These are phyloP conservation scores for Phylloporus sp. DNA, from an alignment of 1,284 basidiomycete species.

Conservation along the genomic window DNA sequence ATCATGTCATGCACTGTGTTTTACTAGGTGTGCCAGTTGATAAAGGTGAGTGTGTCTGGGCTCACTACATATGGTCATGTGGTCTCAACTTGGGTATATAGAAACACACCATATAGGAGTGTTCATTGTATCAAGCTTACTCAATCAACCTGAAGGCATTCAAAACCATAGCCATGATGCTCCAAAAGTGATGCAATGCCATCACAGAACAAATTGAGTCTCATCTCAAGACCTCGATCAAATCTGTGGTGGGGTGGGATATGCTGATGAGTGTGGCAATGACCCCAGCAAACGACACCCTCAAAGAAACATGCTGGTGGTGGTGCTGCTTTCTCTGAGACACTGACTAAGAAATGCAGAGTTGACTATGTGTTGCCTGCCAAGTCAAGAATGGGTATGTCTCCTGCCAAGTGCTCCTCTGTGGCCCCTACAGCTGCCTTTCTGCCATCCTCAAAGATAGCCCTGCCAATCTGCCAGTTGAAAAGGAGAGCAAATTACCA, in stretches of 20 bases:
- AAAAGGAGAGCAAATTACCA: not conserved
- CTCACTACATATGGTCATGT: no score
- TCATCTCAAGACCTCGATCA: constrained; percentile 25
- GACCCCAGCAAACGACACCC: constrained; percentile 15
- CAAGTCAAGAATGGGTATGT: constrained; percentile 13
- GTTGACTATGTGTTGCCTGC: constrained; percentile 15
- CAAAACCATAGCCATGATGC: constrained; percentile 23
- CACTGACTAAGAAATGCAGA: constrained; percentile 36
- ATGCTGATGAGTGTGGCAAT: not conserved
- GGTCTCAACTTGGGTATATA: constrained; percentile 8
- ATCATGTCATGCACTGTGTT: constrained; percentile 34
- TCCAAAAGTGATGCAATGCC: constrained; percentile 32
- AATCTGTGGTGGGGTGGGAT: constrained; percentile 16
- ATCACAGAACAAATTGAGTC: constrained; percentile 32
- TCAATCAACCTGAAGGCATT: constrained; percentile 19
- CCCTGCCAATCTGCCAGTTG: constrained; percentile 1
- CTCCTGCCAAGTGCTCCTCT: constrained; percentile 15
- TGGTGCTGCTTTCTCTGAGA: constrained; percentile 22
- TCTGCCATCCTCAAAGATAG: constrained; percentile 19
- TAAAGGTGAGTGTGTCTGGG: constrained; percentile 30
- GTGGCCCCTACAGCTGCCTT: constrained; percentile 24
- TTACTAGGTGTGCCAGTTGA: constrained; percentile 36
- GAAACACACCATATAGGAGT: constrained; percentile 29
- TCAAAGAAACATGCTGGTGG: constrained; percentile 27
- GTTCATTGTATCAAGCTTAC: constrained; percentile 21